These are phyloP conservation scores for Fusarium pseudograminearum DNA, from an alignment of 2,329 filamentous ascomycete genomes.

Conservation along the genomic window DNA sequence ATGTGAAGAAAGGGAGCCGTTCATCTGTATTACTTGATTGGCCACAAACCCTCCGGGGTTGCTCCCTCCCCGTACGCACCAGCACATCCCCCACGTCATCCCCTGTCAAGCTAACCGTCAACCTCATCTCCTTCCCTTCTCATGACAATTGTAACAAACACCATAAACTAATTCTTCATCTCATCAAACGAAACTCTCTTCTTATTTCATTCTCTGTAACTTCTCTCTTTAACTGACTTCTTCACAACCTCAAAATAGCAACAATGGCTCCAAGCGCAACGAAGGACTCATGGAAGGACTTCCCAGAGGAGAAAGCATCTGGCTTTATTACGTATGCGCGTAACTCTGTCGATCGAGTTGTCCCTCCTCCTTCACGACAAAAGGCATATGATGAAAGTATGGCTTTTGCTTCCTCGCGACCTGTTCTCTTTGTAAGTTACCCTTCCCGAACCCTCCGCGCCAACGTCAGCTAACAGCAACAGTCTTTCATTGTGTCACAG, in stretches of 20 bases:
- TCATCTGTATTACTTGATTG: slow-evolving; percentile 20
- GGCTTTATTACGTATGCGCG: slow-evolving; percentile 57
- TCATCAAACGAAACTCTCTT: background rate
- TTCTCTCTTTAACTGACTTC: background rate
- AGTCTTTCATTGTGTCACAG: slow-evolving; percentile 78
- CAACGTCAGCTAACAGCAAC: background rate
- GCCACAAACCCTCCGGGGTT: background rate
- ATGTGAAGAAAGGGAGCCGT: slow-evolving; percentile 3
- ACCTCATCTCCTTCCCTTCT: slow-evolving; percentile 10
- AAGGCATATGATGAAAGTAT: slow-evolving; percentile 65
- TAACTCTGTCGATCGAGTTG: slow-evolving; percentile 61
- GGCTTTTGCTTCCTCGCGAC: slow-evolving; percentile 71
- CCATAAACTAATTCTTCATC: background rate
- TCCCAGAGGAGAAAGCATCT: slow-evolving; percentile 51
- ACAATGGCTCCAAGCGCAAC: slow-evolving; percentile 32
- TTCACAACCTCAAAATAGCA: background rate
- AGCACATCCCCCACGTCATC: slow-evolving; percentile 36
- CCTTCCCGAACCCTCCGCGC: background rate
- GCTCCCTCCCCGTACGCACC: background rate
- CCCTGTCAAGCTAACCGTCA: background rate
- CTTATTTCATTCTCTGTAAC: background rate
- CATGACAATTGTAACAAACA: slow-evolving; percentile 12
- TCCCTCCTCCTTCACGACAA: slow-evolving; percentile 72
- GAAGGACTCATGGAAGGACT: slow-evolving; percentile 35
- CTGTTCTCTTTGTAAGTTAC: slow-evolving; percentile 74